phyloP scores from a whole-genome alignment of 106 monocot species.

The Allium fistulosum region DNA sequence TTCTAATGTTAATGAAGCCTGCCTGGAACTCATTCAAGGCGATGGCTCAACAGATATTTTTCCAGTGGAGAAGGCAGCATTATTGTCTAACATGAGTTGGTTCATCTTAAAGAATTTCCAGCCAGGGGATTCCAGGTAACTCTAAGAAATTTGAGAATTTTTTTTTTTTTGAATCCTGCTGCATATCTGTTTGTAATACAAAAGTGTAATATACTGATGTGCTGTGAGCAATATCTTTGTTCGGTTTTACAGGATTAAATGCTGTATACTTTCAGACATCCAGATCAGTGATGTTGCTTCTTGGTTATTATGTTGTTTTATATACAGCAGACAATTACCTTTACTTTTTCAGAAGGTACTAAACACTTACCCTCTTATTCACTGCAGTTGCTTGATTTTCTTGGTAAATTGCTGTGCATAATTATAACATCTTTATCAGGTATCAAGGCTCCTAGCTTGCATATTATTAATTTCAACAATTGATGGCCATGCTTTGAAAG shows the following conservation, averaged over 20 bases:
- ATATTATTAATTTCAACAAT: constrained; percentile 52
- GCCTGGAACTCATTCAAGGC: constrained; percentile 37
- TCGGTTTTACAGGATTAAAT: constrained; percentile 37
- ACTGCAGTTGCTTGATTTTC: not conserved
- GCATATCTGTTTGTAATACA: no score
- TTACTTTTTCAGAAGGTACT: constrained; percentile 71
- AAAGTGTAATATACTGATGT: no score
- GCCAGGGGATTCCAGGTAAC: constrained; percentile 36
- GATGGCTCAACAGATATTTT: constrained; percentile 35
- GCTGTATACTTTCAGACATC: constrained; percentile 54
- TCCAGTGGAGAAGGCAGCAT: constrained; percentile 47
- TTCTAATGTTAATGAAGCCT: constrained; percentile 6
- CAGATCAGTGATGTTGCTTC: constrained; percentile 37
- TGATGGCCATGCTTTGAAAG: constrained; percentile 27
- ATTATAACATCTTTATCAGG: constrained; percentile 23
- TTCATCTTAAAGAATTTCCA: constrained; percentile 46
- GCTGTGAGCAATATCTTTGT: no score
- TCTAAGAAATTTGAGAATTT: not conserved
- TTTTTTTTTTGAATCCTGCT: no score
- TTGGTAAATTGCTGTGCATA: constrained; percentile 1
- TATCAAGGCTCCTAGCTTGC: constrained; percentile 64
- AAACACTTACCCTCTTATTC: not conserved
- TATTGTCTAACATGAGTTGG: constrained; percentile 61
- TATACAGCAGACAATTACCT: constrained; percentile 48
- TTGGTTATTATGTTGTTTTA: constrained; percentile 74